Base-by-base conservation (phyloP, 2,329 filamentous ascomycete genomes). In the Cytospora piceae region DNA sequence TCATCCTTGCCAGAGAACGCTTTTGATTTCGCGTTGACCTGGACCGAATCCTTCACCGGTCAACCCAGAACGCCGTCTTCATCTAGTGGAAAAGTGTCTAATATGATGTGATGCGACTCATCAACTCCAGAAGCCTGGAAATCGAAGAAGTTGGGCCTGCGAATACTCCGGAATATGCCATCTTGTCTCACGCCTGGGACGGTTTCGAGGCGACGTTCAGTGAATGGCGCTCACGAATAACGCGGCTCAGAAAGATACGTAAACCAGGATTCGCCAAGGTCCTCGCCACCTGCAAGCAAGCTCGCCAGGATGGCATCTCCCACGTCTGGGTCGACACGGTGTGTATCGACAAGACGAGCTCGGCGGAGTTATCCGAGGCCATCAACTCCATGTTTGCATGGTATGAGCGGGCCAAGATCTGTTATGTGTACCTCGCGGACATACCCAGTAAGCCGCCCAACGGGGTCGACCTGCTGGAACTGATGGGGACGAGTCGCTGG, bases 131-230 rank as follows among this genome's bases (percentile, higher is more conserved):
- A 8, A 79, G 74, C 24, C 70, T 73, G 51, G 66, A 75, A 61
- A 69, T 79, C 29, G 67, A 73, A 42, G 74, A 76, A 57, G 75
- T 77, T 62, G 69, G 72, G 63, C 70, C 71, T 4, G 27, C 67
- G 31, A 46, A 68, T 6, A 57, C 69, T 2, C 76, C 75, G 0
- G 68, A 59, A 3, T 80, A 80, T 57, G 77, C 77, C 11, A 79
- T 79, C 52, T 74, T 80, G 17, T 79, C 77, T 0, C 78, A 80
- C 61, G 76, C 74, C 1, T 79, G 77, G 77, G 72, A 37, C 39
- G 57, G 51, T 4, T 12, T 73, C n/a, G 77, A 77, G 63, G 71
- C 78, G 27, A 75, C 73, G 2, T 73, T 77, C 51, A 68, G 75
- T 57, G 74, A 76, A 24, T 71, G 74, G 72, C 70, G 64, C 68